These are phyloP conservation scores for Chlamydomonas reinhardtii DNA, from an alignment of 163 green algal species.

Conservation along the genomic window DNA sequence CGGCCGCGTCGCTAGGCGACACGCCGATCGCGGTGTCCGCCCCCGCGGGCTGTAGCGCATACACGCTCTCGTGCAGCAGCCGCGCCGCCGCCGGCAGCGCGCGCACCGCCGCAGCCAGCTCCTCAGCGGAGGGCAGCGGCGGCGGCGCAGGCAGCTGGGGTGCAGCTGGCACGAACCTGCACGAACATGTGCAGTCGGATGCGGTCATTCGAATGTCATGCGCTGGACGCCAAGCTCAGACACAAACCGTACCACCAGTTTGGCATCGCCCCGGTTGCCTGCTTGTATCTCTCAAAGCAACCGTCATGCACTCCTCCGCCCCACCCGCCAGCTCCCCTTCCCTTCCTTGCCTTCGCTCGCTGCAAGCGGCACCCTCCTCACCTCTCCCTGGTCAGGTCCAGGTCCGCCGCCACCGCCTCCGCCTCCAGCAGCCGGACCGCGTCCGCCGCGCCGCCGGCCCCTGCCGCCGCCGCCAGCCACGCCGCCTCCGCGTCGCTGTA, in stretches of 20 bases:
- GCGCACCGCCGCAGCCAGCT: conserved; percentile 16
- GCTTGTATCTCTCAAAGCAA: too few relatives aligned
- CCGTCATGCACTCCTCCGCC: too few relatives aligned
- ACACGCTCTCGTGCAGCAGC: conserved; percentile 37
- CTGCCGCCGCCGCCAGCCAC: background rate
- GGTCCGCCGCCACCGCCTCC: conserved; percentile 16
- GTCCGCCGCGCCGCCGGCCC: background rate
- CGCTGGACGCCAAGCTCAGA: too few relatives aligned
- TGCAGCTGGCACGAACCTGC: conserved; percentile 6
- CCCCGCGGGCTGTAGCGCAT: conserved; percentile 10
- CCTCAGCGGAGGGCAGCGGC: conserved; percentile 7
- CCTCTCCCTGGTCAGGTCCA: conserved; percentile 29
- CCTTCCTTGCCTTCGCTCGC: too few relatives aligned
- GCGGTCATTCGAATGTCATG: too few relatives aligned
- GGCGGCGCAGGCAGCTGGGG: background rate
- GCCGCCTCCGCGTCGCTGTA: conserved; percentile 26
- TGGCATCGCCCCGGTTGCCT: too few relatives aligned
- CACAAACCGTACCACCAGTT: too few relatives aligned
- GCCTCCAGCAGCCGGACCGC: background rate
- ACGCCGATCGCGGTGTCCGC: background rate
- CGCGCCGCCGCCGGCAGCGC: background rate
- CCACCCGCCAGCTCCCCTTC: too few relatives aligned
- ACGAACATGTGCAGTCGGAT: too few relatives aligned
- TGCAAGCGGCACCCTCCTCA: background rate
- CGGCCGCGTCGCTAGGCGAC: background rate